Conservation (phyloP, 139 green algal genomes). For the Haematococcus sp. region DNA sequence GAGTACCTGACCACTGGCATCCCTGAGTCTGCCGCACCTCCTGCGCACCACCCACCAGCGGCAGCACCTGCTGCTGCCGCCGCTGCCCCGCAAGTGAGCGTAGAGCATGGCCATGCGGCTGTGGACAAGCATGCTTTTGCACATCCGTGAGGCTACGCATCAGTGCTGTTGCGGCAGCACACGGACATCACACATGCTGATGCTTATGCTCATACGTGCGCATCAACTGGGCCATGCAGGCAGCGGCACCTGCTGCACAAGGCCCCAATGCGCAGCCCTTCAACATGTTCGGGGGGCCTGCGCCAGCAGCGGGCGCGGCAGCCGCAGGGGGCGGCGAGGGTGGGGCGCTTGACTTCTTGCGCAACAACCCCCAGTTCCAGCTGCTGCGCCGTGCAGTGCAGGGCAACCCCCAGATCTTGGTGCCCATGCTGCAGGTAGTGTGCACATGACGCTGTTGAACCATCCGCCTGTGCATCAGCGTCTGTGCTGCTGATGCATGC, state of each 20-base stretch:
- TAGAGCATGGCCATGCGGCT: background rate
- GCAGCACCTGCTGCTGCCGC: slow-evolving; percentile 21
- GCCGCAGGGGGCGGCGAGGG: slow-evolving; percentile 13
- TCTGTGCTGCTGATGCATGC: too few relatives aligned
- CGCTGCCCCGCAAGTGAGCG: background rate
- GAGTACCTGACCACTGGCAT: slow-evolving; percentile 98
- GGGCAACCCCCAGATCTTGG: slow-evolving; percentile 85
- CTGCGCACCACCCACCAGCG: slow-evolving; percentile 20
- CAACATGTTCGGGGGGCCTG: slow-evolving; percentile 82
- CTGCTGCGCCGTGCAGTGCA: slow-evolving; percentile 84
- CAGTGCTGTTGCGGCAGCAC: background rate
- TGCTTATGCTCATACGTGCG: background rate
- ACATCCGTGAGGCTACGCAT: too few relatives aligned
- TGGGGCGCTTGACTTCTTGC: slow-evolving; percentile 75
- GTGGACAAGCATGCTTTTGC: too few relatives aligned
- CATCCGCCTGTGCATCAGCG: too few relatives aligned
- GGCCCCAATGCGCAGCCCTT: slow-evolving; percentile 63
- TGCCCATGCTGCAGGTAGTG: slow-evolving; percentile 91
- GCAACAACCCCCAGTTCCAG: slow-evolving; percentile 82
- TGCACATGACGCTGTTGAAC: background rate
- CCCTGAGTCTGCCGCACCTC: slow-evolving; percentile 18
- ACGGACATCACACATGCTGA: too few relatives aligned
- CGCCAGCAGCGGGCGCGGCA: slow-evolving; percentile 2
- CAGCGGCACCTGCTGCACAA: slow-evolving; percentile 10
- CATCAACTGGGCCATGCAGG: slow-evolving; percentile 11